Evolutionary conservation across 257 asterid genomes (phyloP).

Genomic region (Solanum neorickii): DNA sequence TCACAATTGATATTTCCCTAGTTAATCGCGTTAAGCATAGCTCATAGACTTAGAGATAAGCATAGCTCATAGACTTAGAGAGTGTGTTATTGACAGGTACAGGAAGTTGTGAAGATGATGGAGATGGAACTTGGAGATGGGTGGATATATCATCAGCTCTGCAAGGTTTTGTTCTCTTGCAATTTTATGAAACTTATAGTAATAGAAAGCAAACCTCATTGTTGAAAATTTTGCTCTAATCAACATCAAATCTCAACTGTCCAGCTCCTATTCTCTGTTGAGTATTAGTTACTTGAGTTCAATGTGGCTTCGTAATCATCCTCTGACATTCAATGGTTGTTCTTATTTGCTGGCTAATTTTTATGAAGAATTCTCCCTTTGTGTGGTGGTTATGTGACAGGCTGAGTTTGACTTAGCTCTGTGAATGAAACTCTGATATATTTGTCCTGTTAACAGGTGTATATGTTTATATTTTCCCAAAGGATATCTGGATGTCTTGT

Average conservation of each 20-base stretch:
- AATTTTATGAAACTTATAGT: not conserved
- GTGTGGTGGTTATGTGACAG: not conserved
- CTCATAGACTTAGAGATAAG: not conserved
- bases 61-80: not conserved
- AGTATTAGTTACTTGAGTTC: not conserved
- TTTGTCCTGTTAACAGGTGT: conserved; percentile 37
- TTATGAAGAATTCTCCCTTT: not conserved
- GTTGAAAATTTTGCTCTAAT: not conserved
- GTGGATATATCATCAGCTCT: conserved; percentile 47
- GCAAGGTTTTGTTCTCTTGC: conserved; percentile 42
- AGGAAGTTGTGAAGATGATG: conserved; percentile 59
- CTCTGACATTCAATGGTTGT: not conserved
- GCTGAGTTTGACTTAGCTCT: not conserved
- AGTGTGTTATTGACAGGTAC: conserved; percentile 29
- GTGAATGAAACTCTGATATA: not conserved
- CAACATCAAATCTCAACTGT: not conserved
- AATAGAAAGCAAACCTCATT: not conserved
- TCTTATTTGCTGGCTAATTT: not conserved
- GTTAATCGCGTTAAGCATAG: not conserved
- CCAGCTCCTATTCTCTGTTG: not conserved
- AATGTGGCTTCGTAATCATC: not conserved
- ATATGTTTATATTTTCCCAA: conserved; percentile 46
- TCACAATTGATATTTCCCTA: not conserved
- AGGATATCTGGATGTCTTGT: conserved; percentile 59
- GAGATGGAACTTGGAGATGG: conserved; percentile 83